Conservation (phyloP, 1,284 basidiomycete genomes). For the Meira miltonrushii region DNA sequence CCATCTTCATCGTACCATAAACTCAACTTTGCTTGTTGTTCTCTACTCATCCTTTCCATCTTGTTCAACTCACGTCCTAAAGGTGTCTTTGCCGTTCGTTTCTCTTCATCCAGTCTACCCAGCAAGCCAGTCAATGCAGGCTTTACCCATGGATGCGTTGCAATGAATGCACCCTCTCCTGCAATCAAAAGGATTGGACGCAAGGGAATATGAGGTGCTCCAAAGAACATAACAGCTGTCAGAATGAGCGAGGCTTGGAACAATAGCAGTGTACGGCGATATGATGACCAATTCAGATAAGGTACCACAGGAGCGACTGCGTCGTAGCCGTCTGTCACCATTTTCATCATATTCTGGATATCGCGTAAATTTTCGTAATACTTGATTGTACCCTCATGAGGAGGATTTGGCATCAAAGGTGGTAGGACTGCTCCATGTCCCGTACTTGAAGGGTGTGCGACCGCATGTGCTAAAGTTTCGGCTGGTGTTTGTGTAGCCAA, state of each 20-base stretch:
- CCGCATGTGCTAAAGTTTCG: constrained; percentile 10
- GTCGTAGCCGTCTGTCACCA: constrained; percentile 50
- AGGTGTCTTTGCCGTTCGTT: background rate
- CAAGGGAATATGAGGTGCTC: constrained; percentile 44
- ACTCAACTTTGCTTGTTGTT: constrained; percentile 22
- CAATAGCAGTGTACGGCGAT: constrained; percentile 41
- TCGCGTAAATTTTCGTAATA: constrained; percentile 51
- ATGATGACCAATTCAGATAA: constrained; percentile 52
- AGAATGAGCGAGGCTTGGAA: constrained; percentile 42
- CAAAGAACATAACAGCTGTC: constrained; percentile 39
- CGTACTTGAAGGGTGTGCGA: constrained; percentile 16
- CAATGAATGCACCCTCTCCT: constrained; percentile 46
- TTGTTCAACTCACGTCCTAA: constrained; percentile 8
- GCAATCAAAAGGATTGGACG: constrained; percentile 38
- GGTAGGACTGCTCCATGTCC: constrained; percentile 18
- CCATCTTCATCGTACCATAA: constrained; percentile 46
- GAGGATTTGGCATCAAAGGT: constrained; percentile 42
- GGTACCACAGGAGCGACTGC: constrained; percentile 41
- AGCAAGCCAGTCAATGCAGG: constrained; percentile 25
- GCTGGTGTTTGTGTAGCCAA: constrained; percentile 11
- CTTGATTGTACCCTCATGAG: constrained; percentile 44
- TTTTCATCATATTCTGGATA: constrained; percentile 52
- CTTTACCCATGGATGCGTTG: constrained; percentile 48
- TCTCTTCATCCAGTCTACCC: constrained; percentile 5
- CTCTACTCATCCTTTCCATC: constrained; percentile 10